These are phyloP conservation scores for Beauveria sp. DNA, from an alignment of 2,329 filamentous ascomycete species.

Conservation along the genomic window DNA sequence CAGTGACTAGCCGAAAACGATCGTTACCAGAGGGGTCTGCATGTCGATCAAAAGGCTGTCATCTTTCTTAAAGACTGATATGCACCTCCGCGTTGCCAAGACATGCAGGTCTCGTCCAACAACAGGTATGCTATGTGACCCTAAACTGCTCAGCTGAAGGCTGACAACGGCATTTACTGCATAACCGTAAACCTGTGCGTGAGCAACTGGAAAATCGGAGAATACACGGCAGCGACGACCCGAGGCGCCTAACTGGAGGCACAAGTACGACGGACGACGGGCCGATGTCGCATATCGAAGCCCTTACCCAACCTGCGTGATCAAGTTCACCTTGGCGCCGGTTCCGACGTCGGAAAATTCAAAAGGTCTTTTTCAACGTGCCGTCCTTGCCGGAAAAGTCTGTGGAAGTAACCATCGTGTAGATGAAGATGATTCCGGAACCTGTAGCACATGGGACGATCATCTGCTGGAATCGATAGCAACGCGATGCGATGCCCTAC, in stretches of 20 bases:
- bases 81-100: no score
- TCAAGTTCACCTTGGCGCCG: background rate
- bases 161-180: background rate
- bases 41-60: no score
- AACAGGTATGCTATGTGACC: background rate
- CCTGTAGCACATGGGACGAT: background rate
- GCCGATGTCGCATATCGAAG: background rate
- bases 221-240: background rate
- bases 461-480: background rate
- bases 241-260: background rate
- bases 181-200: background rate
- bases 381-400: background rate
- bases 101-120: background rate
- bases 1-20: no score
- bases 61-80: no score
- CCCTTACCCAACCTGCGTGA: background rate
- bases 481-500: background rate
- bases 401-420: no score
- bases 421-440: no score
- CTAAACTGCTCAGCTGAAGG: background rate
- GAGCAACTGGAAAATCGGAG: background rate
- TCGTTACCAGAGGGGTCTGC: no score
- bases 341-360: no score
- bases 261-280: background rate
- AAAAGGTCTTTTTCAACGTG: no score